These are phyloP conservation scores for Camellia lanceoleosa DNA, from an alignment of 148 eudicot genomes.

Conservation along the genomic window DNA sequence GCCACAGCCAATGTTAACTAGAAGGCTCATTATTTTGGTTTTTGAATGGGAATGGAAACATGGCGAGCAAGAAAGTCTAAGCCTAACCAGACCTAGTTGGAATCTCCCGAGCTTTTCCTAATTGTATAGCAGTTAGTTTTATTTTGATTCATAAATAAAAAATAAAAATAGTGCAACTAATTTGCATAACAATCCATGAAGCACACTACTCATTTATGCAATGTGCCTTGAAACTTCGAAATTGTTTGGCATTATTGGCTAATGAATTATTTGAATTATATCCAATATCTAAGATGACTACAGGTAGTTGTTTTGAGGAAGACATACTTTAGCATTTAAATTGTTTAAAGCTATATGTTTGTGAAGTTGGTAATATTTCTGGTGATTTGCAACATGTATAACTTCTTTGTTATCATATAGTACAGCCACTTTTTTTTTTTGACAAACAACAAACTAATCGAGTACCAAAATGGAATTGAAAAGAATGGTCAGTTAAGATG, in stretches of 20 bases:
- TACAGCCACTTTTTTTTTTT: no score
- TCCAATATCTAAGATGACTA: background rate
- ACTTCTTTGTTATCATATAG: no score
- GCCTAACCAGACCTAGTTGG: background rate
- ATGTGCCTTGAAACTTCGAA: background rate
- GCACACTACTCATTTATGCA: background rate
- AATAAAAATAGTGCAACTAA: background rate
- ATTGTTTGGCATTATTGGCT: background rate
- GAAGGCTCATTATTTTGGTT: background rate
- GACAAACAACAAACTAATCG: no score
- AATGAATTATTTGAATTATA: background rate
- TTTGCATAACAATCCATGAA: background rate
- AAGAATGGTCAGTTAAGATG: no score
- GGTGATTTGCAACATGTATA: no score
- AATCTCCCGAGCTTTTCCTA: background rate
- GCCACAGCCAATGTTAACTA: background rate
- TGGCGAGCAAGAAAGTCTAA: background rate
- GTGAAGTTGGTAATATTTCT: no score
- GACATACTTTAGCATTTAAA: no score
- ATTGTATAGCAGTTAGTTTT: background rate
- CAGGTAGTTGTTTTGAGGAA: no score
- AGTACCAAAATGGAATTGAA: no score
- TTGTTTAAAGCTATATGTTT: no score
- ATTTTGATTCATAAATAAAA: background rate
- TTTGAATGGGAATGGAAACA: background rate